phyloP scores from a whole-genome alignment of 495 filamentous ascomycete species.

The Neurospora intermedia region DNA sequence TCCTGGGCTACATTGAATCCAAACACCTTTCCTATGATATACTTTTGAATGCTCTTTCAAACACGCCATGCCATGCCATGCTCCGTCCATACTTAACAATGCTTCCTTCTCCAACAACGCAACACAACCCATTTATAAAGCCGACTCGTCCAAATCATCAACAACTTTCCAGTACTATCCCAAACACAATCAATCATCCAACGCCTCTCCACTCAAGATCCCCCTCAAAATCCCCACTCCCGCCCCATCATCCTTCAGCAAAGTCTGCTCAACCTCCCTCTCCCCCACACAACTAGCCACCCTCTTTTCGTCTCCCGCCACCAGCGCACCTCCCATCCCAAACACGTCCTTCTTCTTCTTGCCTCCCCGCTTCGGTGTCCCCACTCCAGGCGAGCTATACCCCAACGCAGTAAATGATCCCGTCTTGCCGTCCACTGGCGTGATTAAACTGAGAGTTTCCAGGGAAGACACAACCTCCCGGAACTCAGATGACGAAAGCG shows the following conservation, averaged over 20 bases:
- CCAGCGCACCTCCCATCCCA: conserved; percentile 23
- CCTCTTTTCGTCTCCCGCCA: conserved; percentile 51
- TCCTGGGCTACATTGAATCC: background rate
- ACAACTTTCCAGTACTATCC: background rate
- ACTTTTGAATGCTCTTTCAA: background rate
- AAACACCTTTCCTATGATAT: background rate
- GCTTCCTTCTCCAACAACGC: background rate
- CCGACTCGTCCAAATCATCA: background rate
- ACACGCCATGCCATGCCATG: conserved; percentile 11
- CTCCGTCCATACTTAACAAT: background rate
- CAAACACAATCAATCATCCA: conserved; percentile 24
- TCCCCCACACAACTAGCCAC: conserved; percentile 69
- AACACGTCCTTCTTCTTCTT: conserved; percentile 21
- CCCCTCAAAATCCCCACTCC: conserved; percentile 46
- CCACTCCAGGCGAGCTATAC: conserved; percentile 39
- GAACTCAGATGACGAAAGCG: conserved; percentile 81
- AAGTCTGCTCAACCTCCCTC: conserved; percentile 59
- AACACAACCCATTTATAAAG: background rate
- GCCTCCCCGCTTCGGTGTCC: conserved; percentile 33
- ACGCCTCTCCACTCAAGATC: conserved; percentile 41
- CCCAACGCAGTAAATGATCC: conserved; percentile 48
- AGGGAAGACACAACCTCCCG: conserved; percentile 83
- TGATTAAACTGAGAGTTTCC: conserved; percentile 71
- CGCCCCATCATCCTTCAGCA: conserved; percentile 44
- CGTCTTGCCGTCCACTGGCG: conserved; percentile 63